Conservation (phyloP, 2,329 filamentous ascomycete genomes). For the Raffaelea albimanens region DNA sequence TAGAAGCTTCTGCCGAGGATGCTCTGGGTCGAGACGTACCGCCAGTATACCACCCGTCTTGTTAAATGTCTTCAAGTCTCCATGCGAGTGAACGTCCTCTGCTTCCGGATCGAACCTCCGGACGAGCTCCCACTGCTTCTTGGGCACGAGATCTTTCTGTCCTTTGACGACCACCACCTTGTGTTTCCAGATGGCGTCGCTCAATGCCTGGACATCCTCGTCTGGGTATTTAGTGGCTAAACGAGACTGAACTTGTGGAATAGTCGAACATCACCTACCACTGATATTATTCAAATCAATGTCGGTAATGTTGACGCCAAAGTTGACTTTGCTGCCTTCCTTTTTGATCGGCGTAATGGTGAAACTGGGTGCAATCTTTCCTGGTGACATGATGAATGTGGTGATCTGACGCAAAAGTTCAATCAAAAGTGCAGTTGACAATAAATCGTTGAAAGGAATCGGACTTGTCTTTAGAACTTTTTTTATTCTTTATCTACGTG, state of each 20-base stretch:
- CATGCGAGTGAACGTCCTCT: conserved; percentile 30
- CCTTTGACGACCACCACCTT: conserved; percentile 33
- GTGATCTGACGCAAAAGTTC: not conserved
- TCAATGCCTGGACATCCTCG: conserved; percentile 24
- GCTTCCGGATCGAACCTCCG: conserved; percentile 31
- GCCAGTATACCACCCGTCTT: conserved; percentile 27
- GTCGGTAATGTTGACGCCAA: conserved; percentile 25
- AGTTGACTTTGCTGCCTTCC: conserved; percentile 25
- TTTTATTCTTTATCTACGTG: no score
- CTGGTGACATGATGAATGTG: not conserved
- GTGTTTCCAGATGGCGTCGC: conserved; percentile 30
- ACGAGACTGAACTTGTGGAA: not conserved
- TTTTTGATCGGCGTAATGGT: conserved; percentile 22
- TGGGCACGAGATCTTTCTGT: conserved; percentile 28
- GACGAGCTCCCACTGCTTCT: conserved; percentile 35
- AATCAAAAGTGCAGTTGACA: no score
- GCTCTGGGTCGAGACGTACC: not conserved
- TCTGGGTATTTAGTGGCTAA: conserved; percentile 15
- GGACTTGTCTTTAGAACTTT: no score
- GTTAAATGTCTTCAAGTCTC: conserved; percentile 29
- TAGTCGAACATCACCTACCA: conserved; percentile 12
- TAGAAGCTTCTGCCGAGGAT: not conserved
- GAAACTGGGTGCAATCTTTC: conserved; percentile 21
- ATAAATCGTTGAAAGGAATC: no score
- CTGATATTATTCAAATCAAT: conserved; percentile 27